Base-by-base conservation (phyloP, 805 yeast species). In the Wickerhamomyces bisporus region DNA sequence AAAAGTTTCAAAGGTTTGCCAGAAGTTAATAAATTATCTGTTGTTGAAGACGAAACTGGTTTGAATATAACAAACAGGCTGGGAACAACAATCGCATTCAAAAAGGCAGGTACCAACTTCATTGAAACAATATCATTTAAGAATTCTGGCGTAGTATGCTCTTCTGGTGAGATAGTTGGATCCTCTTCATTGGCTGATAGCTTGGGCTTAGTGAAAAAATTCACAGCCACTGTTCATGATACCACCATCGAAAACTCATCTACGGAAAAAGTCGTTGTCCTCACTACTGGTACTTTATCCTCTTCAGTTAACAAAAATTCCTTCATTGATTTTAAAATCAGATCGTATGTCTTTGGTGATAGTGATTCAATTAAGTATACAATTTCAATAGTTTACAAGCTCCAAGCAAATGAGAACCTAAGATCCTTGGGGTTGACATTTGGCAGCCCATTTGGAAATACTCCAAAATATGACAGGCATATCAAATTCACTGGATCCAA, bases 321-420 rank as follows among this genome's bases (percentile, higher is more conserved):
- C 20, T 30, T 17, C 6, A 38, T 38, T 14, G 25, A 26, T 12
- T 41, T 41, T 28, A 31, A 38, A 18, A 8, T 38, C 4, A 38
- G 44, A 38, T 17, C 39, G 6, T 41, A 41, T 23, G 13, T 41
- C 4, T 30, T 21, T 18, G 10, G 32, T 16, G 14, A 34, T 8
- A 25, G 31, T 14, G 38, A 41, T 13, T 4, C 18, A 25, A 9
- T 28, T 12, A 38, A 41, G 20, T 34, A 26, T 15, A 38, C 29
- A 2, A 15, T 26, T 16, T 26, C 44, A 19, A 31, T 38, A 6
- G 12, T 41, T 25, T 41, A 38, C 24, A 31, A 30, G 14, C 27
- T 41, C 6, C 36, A 8, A 11, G 8, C 25, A 20, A 4, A 8
- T 8, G 33, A 30, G n/a, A 4, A 7, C 7, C 13, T 30, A 14